Evolutionary conservation across 345 rosid genomes (phyloP).

Genomic region (Streptanthus diversifolius): DNA sequence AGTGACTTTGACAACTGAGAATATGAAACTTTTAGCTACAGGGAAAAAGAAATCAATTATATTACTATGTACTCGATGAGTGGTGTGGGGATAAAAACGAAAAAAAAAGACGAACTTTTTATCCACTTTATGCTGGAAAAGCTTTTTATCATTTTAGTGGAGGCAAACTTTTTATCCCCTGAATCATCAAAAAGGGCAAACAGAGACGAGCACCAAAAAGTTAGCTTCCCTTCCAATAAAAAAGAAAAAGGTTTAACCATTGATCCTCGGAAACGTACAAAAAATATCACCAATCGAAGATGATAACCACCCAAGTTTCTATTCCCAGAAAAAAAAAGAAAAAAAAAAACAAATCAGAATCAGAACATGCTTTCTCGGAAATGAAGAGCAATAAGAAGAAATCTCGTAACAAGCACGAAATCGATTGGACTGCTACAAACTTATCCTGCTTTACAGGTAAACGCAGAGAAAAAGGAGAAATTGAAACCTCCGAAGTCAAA

Average conservation of each 20-base stretch:
- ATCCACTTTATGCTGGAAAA: too few species aligned
- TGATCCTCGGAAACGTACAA: neutral
- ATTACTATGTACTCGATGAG: neutral
- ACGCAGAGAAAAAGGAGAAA: too few species aligned
- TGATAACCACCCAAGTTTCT: too few species aligned
- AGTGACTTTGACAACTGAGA: neutral
- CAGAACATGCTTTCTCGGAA: too few species aligned
- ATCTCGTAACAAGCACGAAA: too few species aligned
- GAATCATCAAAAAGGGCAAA: conserved; percentile 7
- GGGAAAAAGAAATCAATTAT: neutral
- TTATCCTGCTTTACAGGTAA: too few species aligned
- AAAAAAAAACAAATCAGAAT: too few species aligned
- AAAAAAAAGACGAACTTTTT: conserved; percentile 9
- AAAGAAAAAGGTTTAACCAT: too few species aligned
- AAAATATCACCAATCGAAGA: neutral
- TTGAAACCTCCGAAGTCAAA: too few species aligned
- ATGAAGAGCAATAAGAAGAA: too few species aligned
- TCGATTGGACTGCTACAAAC: too few species aligned
- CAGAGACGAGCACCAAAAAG: conserved; percentile 23
- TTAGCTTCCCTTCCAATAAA: too few species aligned
- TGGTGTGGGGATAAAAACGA: neutral
- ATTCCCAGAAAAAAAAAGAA: neutral
- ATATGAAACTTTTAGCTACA: neutral
- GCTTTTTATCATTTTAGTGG: conserved; percentile 11
- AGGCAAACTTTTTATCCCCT: neutral